Evolutionary conservation across 352 stramenopile genomes (phyloP), one percentile per base, ranked within the genome.

Genomic region (Globisporangium abappressorium): DNA sequence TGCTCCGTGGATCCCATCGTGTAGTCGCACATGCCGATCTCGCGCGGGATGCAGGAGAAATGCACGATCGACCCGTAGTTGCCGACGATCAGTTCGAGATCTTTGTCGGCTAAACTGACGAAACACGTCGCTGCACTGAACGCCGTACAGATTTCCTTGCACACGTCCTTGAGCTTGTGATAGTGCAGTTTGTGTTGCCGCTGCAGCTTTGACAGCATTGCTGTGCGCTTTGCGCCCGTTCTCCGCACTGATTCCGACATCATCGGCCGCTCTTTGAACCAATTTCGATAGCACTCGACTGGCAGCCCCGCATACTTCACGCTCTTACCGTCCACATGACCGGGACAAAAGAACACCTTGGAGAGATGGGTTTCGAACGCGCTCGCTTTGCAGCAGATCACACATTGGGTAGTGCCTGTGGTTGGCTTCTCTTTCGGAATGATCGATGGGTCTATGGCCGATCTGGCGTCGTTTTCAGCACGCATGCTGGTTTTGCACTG

Each of bases 1-100:
- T 71, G 59, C 7, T 72, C 68, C 0, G 59, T 20, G 5, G 64
- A 28, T 12, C 71, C 69, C 11, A 76, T 63, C 3, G 62, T 38
- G 62, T 66, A 66, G 62, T 76, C 72, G 34, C 72, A 78, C 70
- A 78, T 74, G 51, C 67, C 63, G 33, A 78, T 74, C 41, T 76
- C 70, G 22, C 72, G 66, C 22, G 72, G 70, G 24, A 78, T 49
- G 58, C 66, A 74, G 2, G 70, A 78, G 49, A 72, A 78, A 36
- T 68, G 65, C 9, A 76, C 51, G 62, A 78, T 69, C 20, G 62
- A 66, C 24, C 72, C 72, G 36, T 56, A 49, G 41, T 64, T 64
- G 8, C 66, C 62, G 51, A 78, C 57, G 28, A 78, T 76, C 8
- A 78, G 57, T 46, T 78, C 66, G 2, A 73, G 53, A 8, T 69